Conservation (phyloP, 805 yeast genomes). For the Helenozyma baotianmanensis region DNA sequence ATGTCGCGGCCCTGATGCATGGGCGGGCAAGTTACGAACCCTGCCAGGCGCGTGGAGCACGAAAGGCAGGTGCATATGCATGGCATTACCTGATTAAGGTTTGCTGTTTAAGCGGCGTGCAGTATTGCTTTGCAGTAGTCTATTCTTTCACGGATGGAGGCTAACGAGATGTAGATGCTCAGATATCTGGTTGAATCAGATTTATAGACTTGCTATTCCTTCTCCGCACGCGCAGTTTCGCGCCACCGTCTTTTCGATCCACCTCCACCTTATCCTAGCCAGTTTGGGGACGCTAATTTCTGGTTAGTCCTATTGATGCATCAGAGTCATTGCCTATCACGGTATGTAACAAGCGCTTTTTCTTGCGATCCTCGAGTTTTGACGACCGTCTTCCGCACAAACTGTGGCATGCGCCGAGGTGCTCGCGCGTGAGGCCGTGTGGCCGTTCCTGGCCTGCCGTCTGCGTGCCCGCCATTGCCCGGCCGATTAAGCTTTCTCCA, state of each 20-base stretch:
- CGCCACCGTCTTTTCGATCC: no score
- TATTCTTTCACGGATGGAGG: background rate
- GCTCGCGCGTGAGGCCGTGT: no score
- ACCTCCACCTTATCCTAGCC: no score
- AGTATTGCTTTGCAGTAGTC: background rate
- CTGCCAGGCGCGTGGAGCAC: background rate
- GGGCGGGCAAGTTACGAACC: no score
- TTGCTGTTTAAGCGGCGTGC: slow-evolving; percentile 1
- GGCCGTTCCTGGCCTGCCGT: no score
- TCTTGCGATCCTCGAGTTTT: background rate
- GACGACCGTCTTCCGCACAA: background rate
- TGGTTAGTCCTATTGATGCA: background rate
- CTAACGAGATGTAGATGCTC: no score
- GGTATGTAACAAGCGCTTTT: background rate
- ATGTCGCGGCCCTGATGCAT: no score
- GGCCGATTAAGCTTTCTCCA: no score
- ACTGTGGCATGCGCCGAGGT: no score
- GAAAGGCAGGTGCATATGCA: background rate
- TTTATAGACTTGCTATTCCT: background rate
- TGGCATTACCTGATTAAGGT: background rate
- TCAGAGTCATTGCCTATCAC: background rate
- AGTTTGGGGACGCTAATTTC: no score
- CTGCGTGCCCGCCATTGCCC: no score
- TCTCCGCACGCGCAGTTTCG: background rate
- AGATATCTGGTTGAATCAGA: background rate